Conservation (phyloP, 2,329 filamentous ascomycete species). For the Davidsoniella eucalypti region DNA sequence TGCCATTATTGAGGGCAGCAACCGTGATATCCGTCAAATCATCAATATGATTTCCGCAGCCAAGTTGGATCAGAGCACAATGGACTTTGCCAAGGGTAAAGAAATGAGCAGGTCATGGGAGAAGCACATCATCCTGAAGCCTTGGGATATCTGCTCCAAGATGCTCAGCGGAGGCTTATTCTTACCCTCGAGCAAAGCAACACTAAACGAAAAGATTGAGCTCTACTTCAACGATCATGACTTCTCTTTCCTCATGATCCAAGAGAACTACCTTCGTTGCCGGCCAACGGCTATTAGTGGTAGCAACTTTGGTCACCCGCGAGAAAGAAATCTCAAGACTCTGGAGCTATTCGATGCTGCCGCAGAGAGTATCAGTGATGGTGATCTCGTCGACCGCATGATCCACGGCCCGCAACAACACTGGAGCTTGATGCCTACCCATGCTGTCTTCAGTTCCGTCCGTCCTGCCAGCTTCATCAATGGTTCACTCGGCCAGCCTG, state of each 20-base stretch:
- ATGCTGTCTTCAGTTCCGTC: constrained; percentile 91
- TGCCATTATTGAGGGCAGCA: constrained; percentile 84
- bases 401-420: constrained; percentile 97
- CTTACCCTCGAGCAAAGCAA: constrained; percentile 62
- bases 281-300: constrained; percentile 50
- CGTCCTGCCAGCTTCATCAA: constrained; percentile 74
- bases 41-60: constrained; percentile 97
- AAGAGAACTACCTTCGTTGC: constrained; percentile 89
- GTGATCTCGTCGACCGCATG: constrained; percentile 91
- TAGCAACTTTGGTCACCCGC: constrained; percentile 37
- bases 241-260: constrained; percentile 92
- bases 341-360: constrained; percentile 76
- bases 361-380: constrained; percentile 91
- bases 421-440: constrained; percentile 94
- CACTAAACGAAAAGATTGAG: constrained; percentile 93
- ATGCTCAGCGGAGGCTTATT: constrained; percentile 82
- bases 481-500: constrained; percentile 57
- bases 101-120: constrained; percentile 97
- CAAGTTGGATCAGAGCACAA: constrained; percentile 65
- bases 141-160: constrained; percentile 94
- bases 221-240: constrained; percentile 99
- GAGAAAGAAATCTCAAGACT: constrained; percentile 61
- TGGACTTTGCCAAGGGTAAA: constrained; percentile 76
- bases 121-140: constrained; percentile 90
- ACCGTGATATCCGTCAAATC: constrained; percentile 91